phyloP scores from a whole-genome alignment of 2,329 filamentous ascomycete species.

The Aspergillus neotritici region DNA sequence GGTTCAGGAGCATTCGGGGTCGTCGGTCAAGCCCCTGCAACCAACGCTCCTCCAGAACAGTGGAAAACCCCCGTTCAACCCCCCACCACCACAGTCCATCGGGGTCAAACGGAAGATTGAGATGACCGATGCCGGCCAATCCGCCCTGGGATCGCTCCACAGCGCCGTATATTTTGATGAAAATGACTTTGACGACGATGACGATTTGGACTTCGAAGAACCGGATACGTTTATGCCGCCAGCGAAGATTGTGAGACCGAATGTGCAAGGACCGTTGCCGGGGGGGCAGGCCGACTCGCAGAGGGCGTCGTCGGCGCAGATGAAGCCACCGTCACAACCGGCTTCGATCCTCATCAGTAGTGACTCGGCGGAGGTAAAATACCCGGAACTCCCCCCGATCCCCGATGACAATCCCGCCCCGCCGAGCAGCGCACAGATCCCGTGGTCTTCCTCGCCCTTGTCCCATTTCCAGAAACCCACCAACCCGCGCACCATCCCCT shows the following conservation, averaged over 20 bases:
- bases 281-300: slow-evolving; percentile 6
- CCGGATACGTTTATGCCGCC: slow-evolving; percentile 26
- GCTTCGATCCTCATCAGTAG: slow-evolving; percentile 8
- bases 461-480: slow-evolving; percentile 37
- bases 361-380: slow-evolving; percentile 25
- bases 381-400: slow-evolving; percentile 31
- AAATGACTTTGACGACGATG: slow-evolving; percentile 82
- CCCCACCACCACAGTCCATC: slow-evolving; percentile 19
- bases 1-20: slow-evolving; percentile 34
- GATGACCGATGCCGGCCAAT: slow-evolving; percentile 23
- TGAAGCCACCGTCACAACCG: background rate
- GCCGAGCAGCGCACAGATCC: slow-evolving; percentile 53
- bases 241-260: slow-evolving; percentile 9
- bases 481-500: slow-evolving; percentile 67
- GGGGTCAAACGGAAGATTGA: slow-evolving; percentile 39
- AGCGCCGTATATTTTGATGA: slow-evolving; percentile 61
- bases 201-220: slow-evolving; percentile 56
- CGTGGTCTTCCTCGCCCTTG: slow-evolving; percentile 63
- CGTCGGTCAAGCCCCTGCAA: slow-evolving; percentile 29
- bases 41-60: slow-evolving; percentile 26
- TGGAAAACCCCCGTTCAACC: slow-evolving; percentile 16
- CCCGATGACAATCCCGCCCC: slow-evolving; percentile 28
- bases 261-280: slow-evolving; percentile 1
- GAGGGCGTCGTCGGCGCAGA: background rate
- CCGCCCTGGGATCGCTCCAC: slow-evolving; percentile 40